Conservation (phyloP, 495 filamentous ascomycete genomes). For the Neurospora intermedia region DNA sequence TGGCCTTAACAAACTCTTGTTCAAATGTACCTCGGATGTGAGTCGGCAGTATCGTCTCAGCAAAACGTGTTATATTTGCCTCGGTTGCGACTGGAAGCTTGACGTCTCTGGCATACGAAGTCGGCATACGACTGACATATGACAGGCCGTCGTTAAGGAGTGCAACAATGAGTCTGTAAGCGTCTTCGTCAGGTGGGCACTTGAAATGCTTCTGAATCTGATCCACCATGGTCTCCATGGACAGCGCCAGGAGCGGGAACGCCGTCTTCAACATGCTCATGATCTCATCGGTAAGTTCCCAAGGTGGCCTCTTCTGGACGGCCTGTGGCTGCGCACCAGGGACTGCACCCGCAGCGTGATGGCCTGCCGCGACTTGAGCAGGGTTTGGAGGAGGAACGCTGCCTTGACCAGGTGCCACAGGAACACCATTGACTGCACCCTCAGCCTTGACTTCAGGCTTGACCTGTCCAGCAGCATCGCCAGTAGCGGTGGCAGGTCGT, state of each 20-base stretch:
- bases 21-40: slow-evolving; percentile 94
- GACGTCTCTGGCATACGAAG: slow-evolving; percentile 77
- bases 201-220: slow-evolving; percentile 98
- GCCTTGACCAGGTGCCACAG: neutral
- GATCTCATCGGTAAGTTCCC: slow-evolving; percentile 94
- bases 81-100: slow-evolving; percentile 86
- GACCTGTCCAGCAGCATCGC: slow-evolving; percentile 26
- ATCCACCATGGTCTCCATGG: slow-evolving; percentile 99
- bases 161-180: slow-evolving; percentile 93
- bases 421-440: slow-evolving; percentile 14
- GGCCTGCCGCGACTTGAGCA: slow-evolving; percentile 10
- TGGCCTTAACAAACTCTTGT: slow-evolving; percentile 83
- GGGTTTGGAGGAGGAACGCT: slow-evolving; percentile 15
- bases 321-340: slow-evolving; percentile 22
- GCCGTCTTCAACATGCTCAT: slow-evolving; percentile 89
- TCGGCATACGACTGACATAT: slow-evolving; percentile 78
- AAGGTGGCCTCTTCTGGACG: slow-evolving; percentile 62
- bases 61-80: slow-evolving; percentile 90
- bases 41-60: slow-evolving; percentile 84
- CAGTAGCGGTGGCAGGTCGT: slow-evolving; percentile 39
- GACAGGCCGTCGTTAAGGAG: slow-evolving; percentile 86
- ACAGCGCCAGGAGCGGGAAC: slow-evolving; percentile 87
- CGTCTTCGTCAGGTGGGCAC: slow-evolving; percentile 95
- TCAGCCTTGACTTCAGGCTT: slow-evolving; percentile 33
- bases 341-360: slow-evolving; percentile 13